Evolutionary conservation across 352 stramenopile genomes (phyloP), one percentile per base, ranked within the genome.

Genomic region (Thalassiosira hispida): DNA sequence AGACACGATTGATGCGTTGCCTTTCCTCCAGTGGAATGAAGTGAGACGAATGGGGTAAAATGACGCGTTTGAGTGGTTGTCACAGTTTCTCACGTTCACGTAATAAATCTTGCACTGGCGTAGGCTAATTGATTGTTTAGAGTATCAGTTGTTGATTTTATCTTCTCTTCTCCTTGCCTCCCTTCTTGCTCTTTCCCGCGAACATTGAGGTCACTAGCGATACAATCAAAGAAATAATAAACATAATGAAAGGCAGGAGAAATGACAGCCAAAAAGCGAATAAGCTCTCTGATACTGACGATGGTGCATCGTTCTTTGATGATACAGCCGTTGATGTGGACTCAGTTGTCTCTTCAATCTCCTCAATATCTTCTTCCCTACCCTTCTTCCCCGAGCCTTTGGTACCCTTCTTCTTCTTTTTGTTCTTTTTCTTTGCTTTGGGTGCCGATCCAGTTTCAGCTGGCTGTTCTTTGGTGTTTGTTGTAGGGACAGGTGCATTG

Each of bases 21-120:
- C 63, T 95, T 95, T 79, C 91, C 91, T 99, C 94, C 99, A 99
- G 98, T 99, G 97, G 85, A 99, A 96, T 68, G 98, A 99, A 23
- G 96, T 98, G 74, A 95, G 96, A 91, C 95, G 96, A 93, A 98
- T 99, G 96, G 97, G 97, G 53, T 99, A 99, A 85, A 96, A 97
- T 47, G 97, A 99, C 88, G 97, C 91, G 51, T 97, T 96, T 81
- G 94, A 95, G 71, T 96, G 92, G 92, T 62, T 97, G 18, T 93
- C 94, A 27, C 86, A 95, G 72, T 96, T 97, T 69, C 83, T 95
- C 53, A 77, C 27, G 5, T 87, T 47, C 38, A 47, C 16, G n/a
- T n/a, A n/a, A n/a, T 47, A 29, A 62, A 79, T 20, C 31, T 38
- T 71, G 40, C 11, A 25, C 20, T 38, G 5, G 11, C 23, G 47